phyloP scores from a whole-genome alignment of 495 filamentous ascomycete genomes.

The Niebla homalea region DNA sequence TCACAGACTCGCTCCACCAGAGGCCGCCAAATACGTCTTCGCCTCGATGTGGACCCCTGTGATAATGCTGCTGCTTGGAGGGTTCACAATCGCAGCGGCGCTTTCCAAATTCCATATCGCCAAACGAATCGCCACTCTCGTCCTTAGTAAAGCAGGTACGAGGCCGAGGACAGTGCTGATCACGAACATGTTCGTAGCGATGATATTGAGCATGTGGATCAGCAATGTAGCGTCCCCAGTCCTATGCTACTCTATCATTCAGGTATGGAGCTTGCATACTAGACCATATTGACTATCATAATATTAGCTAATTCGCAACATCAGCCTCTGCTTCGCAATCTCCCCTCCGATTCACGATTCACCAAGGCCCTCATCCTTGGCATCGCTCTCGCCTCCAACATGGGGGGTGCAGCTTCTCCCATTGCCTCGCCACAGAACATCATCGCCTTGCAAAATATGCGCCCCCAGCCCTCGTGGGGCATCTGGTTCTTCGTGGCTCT shows the following conservation, averaged over 20 bases:
- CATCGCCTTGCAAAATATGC: slow-evolving; percentile 90
- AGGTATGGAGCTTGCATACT: slow-evolving; percentile 33
- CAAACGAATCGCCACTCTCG: slow-evolving; percentile 89
- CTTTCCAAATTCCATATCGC: slow-evolving; percentile 96
- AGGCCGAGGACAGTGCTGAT: slow-evolving; percentile 75
- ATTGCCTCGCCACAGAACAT: slow-evolving; percentile 97
- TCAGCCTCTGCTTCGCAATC: slow-evolving; percentile 86
- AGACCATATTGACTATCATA: not conserved
- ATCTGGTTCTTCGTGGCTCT: slow-evolving; percentile 94
- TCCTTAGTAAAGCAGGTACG: slow-evolving; percentile 93
- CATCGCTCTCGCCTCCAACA: slow-evolving; percentile 89
- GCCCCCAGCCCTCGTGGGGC: slow-evolving; percentile 76
- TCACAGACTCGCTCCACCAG: slow-evolving; percentile 53
- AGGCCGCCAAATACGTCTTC: slow-evolving; percentile 71
- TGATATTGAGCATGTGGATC: slow-evolving; percentile 97
- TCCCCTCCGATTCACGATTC: slow-evolving; percentile 79
- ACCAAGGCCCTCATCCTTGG: slow-evolving; percentile 91
- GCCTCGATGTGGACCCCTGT: slow-evolving; percentile 98
- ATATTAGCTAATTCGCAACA: slow-evolving; percentile 7
- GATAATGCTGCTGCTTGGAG: slow-evolving; percentile 94
- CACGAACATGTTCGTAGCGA: slow-evolving; percentile 96
- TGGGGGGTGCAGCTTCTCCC: slow-evolving; percentile 89
- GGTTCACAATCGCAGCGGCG: slow-evolving; percentile 90
- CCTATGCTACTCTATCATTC: slow-evolving; percentile 95
- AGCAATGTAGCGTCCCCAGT: slow-evolving; percentile 96